These are phyloP conservation scores for Colletotrichum higginsianum DNA, from an alignment of 2,329 filamentous ascomycete genomes.

Conservation along the genomic window DNA sequence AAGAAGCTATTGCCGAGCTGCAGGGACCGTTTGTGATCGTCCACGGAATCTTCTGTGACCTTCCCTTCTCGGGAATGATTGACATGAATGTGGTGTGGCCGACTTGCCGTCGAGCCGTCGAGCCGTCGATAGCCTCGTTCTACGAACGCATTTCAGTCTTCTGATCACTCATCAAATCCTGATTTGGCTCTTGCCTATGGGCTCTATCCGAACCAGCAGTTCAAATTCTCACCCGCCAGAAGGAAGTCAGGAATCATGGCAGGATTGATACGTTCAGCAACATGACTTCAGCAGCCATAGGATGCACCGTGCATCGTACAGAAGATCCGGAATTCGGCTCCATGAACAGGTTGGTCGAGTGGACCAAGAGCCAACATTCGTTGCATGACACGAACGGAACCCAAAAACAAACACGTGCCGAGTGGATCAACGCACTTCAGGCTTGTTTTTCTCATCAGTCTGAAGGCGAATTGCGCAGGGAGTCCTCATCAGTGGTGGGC, in stretches of 20 bases:
- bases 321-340: neutral
- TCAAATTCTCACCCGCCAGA: too few relatives aligned
- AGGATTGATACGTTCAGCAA: neutral
- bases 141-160: neutral
- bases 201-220: neutral
- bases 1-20: neutral
- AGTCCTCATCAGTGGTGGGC: neutral
- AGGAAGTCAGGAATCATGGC: neutral
- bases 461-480: neutral
- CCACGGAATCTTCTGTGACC: conserved; percentile 4
- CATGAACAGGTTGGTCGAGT: neutral
- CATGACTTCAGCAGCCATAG: neutral
- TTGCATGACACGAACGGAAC: neutral
- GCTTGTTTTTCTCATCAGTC: neutral
- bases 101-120: conserved; percentile 10
- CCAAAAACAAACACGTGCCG: neutral
- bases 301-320: neutral
- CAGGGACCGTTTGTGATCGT: neutral
- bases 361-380: neutral
- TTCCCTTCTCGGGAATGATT: conserved; percentile 13
- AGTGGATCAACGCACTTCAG: neutral
- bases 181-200: too few relatives aligned
- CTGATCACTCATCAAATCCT: neutral
- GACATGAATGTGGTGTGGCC: neutral
- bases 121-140: neutral